These are phyloP conservation scores for Telfairia occidentalis DNA, from an alignment of 331 rosid genomes.

Conservation along the genomic window DNA sequence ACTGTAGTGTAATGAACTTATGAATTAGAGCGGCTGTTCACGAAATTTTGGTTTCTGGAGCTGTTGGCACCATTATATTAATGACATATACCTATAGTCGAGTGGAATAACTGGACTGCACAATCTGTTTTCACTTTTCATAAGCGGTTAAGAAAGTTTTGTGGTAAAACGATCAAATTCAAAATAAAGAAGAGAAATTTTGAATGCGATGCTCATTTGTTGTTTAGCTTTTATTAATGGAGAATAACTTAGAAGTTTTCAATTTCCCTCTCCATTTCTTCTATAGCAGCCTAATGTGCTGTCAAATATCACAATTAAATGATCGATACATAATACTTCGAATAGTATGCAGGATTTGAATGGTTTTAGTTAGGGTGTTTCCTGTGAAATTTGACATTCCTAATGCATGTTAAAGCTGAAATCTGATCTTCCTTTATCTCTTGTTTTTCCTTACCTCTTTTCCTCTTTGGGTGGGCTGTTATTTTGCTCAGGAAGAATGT, in stretches of 20 bases:
- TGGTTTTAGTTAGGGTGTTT: neutral
- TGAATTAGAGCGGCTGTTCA: neutral
- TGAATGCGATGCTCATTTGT: neutral
- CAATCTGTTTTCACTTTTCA: neutral
- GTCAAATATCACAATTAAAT: neutral
- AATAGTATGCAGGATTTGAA: neutral
- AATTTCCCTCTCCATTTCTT: neutral
- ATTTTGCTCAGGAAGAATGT: constrained; percentile 51
- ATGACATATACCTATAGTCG: neutral
- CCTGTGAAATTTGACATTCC: neutral
- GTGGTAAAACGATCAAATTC: neutral
- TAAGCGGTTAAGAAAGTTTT: neutral
- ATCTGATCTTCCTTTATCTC: neutral
- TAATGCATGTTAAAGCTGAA: neutral
- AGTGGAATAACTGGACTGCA: neutral
- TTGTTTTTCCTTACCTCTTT: neutral
- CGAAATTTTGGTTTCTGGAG: neutral
- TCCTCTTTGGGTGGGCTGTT: neutral
- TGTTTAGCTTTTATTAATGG: neutral
- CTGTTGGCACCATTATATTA: neutral
- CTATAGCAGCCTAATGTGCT: neutral
- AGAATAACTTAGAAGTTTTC: neutral
- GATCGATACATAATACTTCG: neutral
- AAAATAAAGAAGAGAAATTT: neutral
- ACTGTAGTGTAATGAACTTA: neutral